Evolutionary conservation across 2,329 filamentous ascomycete genomes (phyloP).

Genomic region (Atkinsonella texensis): DNA sequence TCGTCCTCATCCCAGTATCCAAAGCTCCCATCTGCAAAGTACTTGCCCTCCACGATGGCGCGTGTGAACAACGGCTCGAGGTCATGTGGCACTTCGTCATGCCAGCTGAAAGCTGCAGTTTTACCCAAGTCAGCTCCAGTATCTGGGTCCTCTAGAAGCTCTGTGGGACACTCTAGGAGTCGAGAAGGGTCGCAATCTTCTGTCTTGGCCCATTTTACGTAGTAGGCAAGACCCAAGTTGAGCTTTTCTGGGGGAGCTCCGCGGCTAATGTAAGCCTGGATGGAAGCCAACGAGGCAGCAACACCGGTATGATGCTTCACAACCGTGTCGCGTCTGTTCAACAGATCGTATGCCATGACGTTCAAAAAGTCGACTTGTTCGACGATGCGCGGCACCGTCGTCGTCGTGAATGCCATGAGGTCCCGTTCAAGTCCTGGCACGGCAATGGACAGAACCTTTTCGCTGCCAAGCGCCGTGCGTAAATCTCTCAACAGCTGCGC

Average conservation of each 20-base stretch:
- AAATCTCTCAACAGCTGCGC: slow-evolving; percentile 48
- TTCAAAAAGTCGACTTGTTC: slow-evolving; percentile 55
- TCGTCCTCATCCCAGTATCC: slow-evolving; percentile 54
- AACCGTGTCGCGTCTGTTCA: slow-evolving; percentile 53
- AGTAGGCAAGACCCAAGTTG: slow-evolving; percentile 56
- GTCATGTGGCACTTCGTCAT: slow-evolving; percentile 39
- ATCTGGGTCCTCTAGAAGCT: slow-evolving; percentile 42
- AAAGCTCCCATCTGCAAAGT: slow-evolving; percentile 49
- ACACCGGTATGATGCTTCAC: slow-evolving; percentile 58
- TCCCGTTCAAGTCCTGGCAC: slow-evolving; percentile 53
- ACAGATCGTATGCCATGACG: slow-evolving; percentile 56
- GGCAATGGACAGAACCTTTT: slow-evolving; percentile 54
- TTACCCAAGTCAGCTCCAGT: slow-evolving; percentile 46
- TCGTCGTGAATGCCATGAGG: slow-evolving; percentile 53
- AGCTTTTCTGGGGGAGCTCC: slow-evolving; percentile 40
- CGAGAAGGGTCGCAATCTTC: slow-evolving; percentile 26
- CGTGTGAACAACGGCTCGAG: slow-evolving; percentile 44
- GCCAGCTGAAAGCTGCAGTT: slow-evolving; percentile 48
- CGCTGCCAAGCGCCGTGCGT: slow-evolving; percentile 40
- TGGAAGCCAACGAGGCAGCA: slow-evolving; percentile 35
- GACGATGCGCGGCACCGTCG: slow-evolving; percentile 46
- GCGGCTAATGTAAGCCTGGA: slow-evolving; percentile 47
- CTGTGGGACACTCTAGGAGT: slow-evolving; percentile 42
- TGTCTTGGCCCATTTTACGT: slow-evolving; percentile 53
- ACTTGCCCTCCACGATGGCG: slow-evolving; percentile 39